Evolutionary conservation across 2,329 filamentous ascomycete genomes (phyloP), one percentile per base, ranked within the genome.

Genomic region (Purpureocillium lavendulum): DNA sequence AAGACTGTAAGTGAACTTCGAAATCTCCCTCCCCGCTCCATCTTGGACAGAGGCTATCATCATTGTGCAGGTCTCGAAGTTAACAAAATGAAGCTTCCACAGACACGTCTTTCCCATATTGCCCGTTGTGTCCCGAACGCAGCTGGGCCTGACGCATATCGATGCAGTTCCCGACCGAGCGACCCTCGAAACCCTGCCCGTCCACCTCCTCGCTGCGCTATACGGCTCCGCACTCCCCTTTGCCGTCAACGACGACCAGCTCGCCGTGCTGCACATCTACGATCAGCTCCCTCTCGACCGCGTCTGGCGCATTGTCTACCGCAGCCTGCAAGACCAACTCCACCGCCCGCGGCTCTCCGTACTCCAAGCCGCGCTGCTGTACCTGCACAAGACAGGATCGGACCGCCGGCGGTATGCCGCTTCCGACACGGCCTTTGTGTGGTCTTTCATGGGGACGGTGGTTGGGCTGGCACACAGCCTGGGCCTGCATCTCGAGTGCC

Each of bases 401-500:
- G 40, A 42, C 24, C 12, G 30, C 4, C 14, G 17, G 3, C 36
- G 40, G n/a, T 24, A 13, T 17, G 40, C 39, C 30, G 41, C 48
- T 7, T 49, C 55, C 32, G 57, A 61, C 40, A 57, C 55, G 1
- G 49, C 59, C 1, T 59, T 60, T 26, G n/a, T 53, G 3, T 63
- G 58, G 57, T 62, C 58, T 0, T 58, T 59, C n/a, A 49, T 61
- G 38, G 60, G 59, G 13, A 57, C 49, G 42, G 48, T 57, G 2
- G 56, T 61, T 6, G 60, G 55, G 4, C 40, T 64, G 6, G 54
- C 59, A 1, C 50, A 50, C 7, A 55, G 53, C 10, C 49, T 64
- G 2, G 60, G 59, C 1, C 48, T 64, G 17, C 58, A 63, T 38
- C 49, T 63, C 3, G 59, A 64, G 42, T 60, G 54, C 30, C 52